Percentiles rank a stretch among this genome's conserved stretches.
These are phyloP conservation scores for Nitzschia sp. DNA, from an alignment of 108 stramenopile species.

Conservation along the genomic window DNA sequence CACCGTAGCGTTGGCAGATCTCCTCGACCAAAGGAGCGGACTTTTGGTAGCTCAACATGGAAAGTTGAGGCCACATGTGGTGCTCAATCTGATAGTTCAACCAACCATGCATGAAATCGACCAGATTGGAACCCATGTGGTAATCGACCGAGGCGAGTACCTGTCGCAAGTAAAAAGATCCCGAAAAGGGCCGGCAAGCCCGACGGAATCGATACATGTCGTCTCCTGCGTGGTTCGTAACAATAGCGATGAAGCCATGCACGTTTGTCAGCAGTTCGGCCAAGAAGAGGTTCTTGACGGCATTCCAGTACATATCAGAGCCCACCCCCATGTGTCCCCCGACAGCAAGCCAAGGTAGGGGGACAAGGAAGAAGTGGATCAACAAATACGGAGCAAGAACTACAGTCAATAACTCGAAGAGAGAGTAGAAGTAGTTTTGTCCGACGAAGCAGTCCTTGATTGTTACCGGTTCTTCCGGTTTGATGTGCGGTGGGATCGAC, in stretches of 20 bases:
- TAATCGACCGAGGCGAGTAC: slow-evolving; percentile 60
- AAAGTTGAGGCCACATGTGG: slow-evolving; percentile 70
- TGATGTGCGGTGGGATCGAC: slow-evolving; percentile 33
- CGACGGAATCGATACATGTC: slow-evolving; percentile 76
- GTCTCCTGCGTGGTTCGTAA: slow-evolving; percentile 77
- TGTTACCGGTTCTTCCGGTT: slow-evolving; percentile 46
- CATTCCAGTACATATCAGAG: slow-evolving; percentile 44
- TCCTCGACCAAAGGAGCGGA: slow-evolving; percentile 51
- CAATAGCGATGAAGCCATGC: slow-evolving; percentile 69
- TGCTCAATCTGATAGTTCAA: slow-evolving; percentile 80
- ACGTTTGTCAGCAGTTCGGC: slow-evolving; percentile 73
- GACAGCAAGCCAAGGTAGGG: slow-evolving; percentile 49
- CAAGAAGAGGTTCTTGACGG: slow-evolving; percentile 59
- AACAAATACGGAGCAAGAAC: slow-evolving; percentile 62
- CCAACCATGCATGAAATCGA: slow-evolving; percentile 75
- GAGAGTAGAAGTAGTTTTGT: slow-evolving; percentile 28
- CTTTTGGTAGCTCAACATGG: slow-evolving; percentile 65
- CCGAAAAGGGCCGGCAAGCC: slow-evolving; percentile 59
- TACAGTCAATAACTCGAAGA: slow-evolving; percentile 41
- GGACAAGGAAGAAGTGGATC: slow-evolving; percentile 55
- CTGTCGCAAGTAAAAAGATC: slow-evolving; percentile 69
- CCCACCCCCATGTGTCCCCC: slow-evolving; percentile 29
- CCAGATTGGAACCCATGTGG: slow-evolving; percentile 48
- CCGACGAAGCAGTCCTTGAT: slow-evolving; percentile 38
- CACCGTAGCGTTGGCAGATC: slow-evolving; percentile 56